Evolutionary conservation across 2,329 filamentous ascomycete species (phyloP).

Genomic region (Botrytis fabae): DNA sequence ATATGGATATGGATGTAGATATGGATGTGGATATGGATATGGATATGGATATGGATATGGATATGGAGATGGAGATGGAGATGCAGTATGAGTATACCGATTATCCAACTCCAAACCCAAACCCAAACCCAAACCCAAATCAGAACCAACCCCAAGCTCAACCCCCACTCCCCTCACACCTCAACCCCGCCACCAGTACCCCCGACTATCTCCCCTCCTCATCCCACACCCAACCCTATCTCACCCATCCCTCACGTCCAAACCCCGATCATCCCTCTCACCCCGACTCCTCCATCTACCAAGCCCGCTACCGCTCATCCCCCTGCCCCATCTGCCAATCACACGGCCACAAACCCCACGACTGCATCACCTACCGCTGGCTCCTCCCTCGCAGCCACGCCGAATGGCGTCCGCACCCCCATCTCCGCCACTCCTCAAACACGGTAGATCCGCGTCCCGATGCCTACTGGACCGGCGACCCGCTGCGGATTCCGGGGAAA

Average conservation of each 20-base stretch:
- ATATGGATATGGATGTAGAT: no score
- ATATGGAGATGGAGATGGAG: background rate
- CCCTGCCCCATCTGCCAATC: background rate
- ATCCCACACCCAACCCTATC: background rate
- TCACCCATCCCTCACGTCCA: background rate
- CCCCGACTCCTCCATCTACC: conserved; percentile 1
- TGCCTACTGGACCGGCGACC: background rate
- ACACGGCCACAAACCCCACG: background rate
- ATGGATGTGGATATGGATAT: background rate
- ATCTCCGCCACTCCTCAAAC: background rate
- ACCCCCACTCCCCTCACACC: background rate
- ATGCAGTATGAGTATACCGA: background rate
- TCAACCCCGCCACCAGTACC: background rate
- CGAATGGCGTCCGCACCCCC: background rate
- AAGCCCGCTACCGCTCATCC: background rate
- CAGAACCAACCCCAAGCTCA: no score
- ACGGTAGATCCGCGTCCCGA: accelerated
- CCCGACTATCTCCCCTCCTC: background rate
- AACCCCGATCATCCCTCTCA: background rate
- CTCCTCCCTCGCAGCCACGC: background rate
- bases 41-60: background rate
- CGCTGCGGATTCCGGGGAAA: accelerated
- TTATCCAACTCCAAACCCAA: background rate
- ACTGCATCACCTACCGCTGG: background rate
- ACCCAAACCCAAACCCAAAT: background rate